These are phyloP conservation scores for Crithidia brevicula DNA, from an alignment of 208 protist species.

Conservation along the genomic window DNA sequence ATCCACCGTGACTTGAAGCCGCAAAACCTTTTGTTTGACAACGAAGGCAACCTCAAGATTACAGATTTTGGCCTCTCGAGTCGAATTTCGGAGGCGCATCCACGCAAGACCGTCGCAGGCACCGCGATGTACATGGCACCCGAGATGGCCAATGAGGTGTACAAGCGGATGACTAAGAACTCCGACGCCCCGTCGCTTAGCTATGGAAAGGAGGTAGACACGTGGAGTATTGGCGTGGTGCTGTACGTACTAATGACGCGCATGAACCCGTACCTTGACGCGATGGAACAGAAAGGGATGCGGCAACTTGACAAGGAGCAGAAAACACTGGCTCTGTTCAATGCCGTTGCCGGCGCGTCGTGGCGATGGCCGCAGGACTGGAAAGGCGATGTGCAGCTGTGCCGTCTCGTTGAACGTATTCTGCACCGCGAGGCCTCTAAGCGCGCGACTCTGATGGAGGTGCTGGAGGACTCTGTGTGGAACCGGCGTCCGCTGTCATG, in stretches of 20 bases:
- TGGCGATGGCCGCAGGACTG: slow-evolving; percentile 84
- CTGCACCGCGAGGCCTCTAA: slow-evolving; percentile 51
- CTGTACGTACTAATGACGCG: slow-evolving; percentile 86
- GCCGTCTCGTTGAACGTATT: slow-evolving; percentile 67
- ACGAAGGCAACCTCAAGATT: slow-evolving; percentile 90
- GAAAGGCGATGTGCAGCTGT: slow-evolving; percentile 63
- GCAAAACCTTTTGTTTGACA: slow-evolving; percentile 92
- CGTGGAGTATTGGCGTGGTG: slow-evolving; percentile 90
- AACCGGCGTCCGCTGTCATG: slow-evolving; percentile 80
- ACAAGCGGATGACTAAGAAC: slow-evolving; percentile 78
- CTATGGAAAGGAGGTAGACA: slow-evolving; percentile 89
- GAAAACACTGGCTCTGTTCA: slow-evolving; percentile 76
- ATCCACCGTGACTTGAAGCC: slow-evolving; percentile 93
- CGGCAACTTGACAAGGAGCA: slow-evolving; percentile 68
- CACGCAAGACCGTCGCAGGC: slow-evolving; percentile 88
- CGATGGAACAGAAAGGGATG: slow-evolving; percentile 61
- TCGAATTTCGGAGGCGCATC: slow-evolving; percentile 73
- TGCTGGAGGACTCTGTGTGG: slow-evolving; percentile 84
- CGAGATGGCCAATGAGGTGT: slow-evolving; percentile 87
- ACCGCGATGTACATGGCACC: slow-evolving; percentile 93
- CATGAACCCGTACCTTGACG: slow-evolving; percentile 85
- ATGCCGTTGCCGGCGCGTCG: slow-evolving; percentile 66
- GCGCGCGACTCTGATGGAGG: slow-evolving; percentile 70
- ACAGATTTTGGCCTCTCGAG: slow-evolving; percentile 92
- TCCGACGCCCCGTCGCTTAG: slow-evolving; percentile 54